Base-by-base conservation (phyloP, 352 stramenopile genomes). In the Phytophthora pini region DNA sequence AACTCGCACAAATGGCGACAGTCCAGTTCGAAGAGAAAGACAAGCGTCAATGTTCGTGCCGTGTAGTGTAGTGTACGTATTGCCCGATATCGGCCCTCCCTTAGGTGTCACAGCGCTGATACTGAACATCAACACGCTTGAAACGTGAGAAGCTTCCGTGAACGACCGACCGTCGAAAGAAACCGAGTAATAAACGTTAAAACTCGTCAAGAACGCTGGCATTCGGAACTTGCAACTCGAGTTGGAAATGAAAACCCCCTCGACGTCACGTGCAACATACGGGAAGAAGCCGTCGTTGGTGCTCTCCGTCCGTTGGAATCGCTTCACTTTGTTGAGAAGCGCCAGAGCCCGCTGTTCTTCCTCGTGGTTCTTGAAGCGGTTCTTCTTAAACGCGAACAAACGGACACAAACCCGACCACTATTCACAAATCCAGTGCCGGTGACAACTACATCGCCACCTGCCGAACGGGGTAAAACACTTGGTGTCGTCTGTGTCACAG, bases 31-130 rank as follows among this genome's bases (percentile, higher is more conserved):
- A 43, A 31, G 56, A 5, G 71, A 68, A 27, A 91, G 62, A 41
- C 84, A 91, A 5, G 75, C 60, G 6, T 74, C 65, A n/a, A 93
- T 79, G 26, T 90, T 91, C 1, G 81, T 82, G 3, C 84, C 80
- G 20, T 87, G 66, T 0, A 91, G 59, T 1, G 79, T 72, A 1
- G 80, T 75, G 61, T 93, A 93, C 34, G 84, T 93, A 61, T 89
- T 91, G 0, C 84, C 84, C 32, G 75, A 89, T 11, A 88, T 74
- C 4, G 84, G 84, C 4, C 84, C 84, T 11, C 82, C 84, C 22
- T 80, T 79, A 0, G 84, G 84, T 1, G 80, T 61, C 7, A 93
- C 65, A 1, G 65, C 39, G 34, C 79, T 72, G 8, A 84, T 69
- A 27, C 82, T 90, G 41, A 84, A 93, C 27, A 93, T 29, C 17